phyloP scores from a whole-genome alignment of 2,329 filamentous ascomycete genomes.

The Thielaviopsis musarum region DNA sequence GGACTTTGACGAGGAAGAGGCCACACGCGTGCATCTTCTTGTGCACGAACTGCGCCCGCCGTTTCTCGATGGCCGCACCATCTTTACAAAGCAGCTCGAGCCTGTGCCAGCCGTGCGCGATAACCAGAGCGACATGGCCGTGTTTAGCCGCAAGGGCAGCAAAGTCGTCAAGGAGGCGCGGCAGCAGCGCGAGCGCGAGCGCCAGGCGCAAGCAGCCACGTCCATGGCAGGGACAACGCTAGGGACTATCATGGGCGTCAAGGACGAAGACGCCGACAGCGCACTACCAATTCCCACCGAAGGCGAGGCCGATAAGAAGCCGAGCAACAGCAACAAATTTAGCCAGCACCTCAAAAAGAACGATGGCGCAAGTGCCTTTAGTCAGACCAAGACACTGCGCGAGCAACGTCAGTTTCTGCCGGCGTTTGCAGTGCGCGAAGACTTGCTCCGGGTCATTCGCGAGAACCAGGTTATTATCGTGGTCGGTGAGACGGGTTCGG shows the following conservation, averaged over 20 bases:
- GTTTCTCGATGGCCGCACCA: conserved; percentile 82
- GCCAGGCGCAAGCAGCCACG: conserved; percentile 88
- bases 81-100: conserved; percentile 95
- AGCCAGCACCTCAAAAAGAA: conserved; percentile 77
- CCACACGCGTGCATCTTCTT: conserved; percentile 72
- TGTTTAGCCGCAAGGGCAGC: conserved; percentile 91
- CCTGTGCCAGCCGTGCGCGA: conserved; percentile 87
- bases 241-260: conserved; percentile 89
- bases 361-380: conserved; percentile 78
- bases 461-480: conserved; percentile 97
- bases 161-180: conserved; percentile 80
- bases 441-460: conserved; percentile 75
- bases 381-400: conserved; percentile 71
- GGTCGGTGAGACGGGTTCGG: conserved; percentile 91
- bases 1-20: conserved; percentile 85
- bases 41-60: conserved; percentile 89
- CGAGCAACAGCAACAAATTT: conserved; percentile 51
- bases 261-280: conserved; percentile 81
- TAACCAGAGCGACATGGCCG: conserved; percentile 94
- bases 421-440: conserved; percentile 90
- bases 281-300: conserved; percentile 62
- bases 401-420: conserved; percentile 90
- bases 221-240: conserved; percentile 81
- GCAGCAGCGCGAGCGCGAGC: conserved; percentile 82
- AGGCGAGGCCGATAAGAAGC: conserved; percentile 22